phyloP scores from a whole-genome alignment of 2,329 filamentous ascomycete genomes.

The Aphanocladium album region DNA sequence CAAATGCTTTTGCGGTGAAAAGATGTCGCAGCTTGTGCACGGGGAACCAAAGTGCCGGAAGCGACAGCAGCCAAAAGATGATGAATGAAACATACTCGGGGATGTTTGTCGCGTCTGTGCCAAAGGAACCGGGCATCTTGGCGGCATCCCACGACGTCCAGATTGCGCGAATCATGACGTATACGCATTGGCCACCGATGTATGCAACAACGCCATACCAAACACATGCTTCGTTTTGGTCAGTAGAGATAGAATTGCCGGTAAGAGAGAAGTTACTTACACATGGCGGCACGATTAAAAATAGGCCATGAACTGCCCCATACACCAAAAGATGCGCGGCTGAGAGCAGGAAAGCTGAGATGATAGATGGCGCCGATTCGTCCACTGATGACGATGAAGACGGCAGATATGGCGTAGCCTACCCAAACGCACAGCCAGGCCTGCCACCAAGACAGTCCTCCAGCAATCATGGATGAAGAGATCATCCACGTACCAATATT shows the following conservation, averaged over 20 bases:
- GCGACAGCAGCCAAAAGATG: conserved; percentile 75
- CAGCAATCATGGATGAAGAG: conserved; percentile 72
- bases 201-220: conserved; percentile 86
- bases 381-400: conserved; percentile 72
- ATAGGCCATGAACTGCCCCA: conserved; percentile 89
- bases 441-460: conserved; percentile 85
- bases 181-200: conserved; percentile 80
- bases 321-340: conserved; percentile 75
- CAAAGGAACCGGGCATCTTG: conserved; percentile 63
- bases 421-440: conserved; percentile 85
- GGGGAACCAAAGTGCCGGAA: conserved; percentile 84
- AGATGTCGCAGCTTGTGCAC: conserved; percentile 85
- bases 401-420: conserved; percentile 72
- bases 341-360: conserved; percentile 80
- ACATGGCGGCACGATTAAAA: conserved; percentile 81
- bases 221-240: conserved; percentile 54
- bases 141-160: conserved; percentile 63
- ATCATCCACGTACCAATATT: conserved; percentile 97
- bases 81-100: conserved; percentile 77
- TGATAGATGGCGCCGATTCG: conserved; percentile 84
- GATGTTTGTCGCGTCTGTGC: conserved; percentile 64
- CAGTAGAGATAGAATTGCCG: background rate
- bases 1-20: conserved; percentile 83
- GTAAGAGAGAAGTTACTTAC: conserved; percentile 26
- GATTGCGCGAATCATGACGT: conserved; percentile 82